These are phyloP conservation scores for Fusarium drepaniforme DNA, from an alignment of 2,329 filamentous ascomycete genomes.

Conservation along the genomic window DNA sequence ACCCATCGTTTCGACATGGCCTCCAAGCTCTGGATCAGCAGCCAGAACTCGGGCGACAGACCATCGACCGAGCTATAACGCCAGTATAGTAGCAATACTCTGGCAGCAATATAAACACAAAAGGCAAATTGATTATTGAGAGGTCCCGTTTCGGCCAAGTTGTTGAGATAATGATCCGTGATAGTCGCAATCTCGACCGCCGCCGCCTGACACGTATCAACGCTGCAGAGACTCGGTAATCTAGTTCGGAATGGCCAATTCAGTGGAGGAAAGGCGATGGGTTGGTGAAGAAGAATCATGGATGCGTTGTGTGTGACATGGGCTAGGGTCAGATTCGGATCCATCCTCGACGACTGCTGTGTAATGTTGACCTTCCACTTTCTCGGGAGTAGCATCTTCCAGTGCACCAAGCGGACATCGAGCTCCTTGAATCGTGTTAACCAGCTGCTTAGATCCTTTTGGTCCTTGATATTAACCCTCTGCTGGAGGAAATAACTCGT, in stretches of 20 bases:
- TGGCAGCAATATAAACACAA: slow-evolving; percentile 56
- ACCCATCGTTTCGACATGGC: slow-evolving; percentile 39
- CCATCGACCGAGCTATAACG: slow-evolving; percentile 37
- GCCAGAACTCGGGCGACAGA: slow-evolving; percentile 41
- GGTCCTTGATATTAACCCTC: slow-evolving; percentile 50
- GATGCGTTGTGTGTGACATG: slow-evolving; percentile 61
- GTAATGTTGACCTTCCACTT: slow-evolving; percentile 38
- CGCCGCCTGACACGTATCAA: slow-evolving; percentile 58
- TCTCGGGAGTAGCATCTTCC: slow-evolving; percentile 35
- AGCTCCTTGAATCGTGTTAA: slow-evolving; percentile 59
- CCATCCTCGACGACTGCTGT: slow-evolving; percentile 48
- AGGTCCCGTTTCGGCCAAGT: slow-evolving; percentile 40
- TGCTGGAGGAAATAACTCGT: slow-evolving; percentile 58
- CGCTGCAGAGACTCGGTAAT: slow-evolving; percentile 55
- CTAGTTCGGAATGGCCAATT: slow-evolving; percentile 50
- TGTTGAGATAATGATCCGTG: slow-evolving; percentile 55
- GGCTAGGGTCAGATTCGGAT: slow-evolving; percentile 60
- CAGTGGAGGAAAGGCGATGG: slow-evolving; percentile 55
- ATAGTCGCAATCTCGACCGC: slow-evolving; percentile 58
- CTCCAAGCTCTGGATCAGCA: slow-evolving; percentile 36
- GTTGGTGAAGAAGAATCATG: slow-evolving; percentile 60
- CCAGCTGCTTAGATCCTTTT: slow-evolving; percentile 53
- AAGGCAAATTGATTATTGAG: slow-evolving; percentile 55
- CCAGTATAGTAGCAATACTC: slow-evolving; percentile 53
- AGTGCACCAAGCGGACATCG: slow-evolving; percentile 52